A percentile compares a stretch with the other conserved stretches of the same genome.
Conservation (phyloP, 2,329 filamentous ascomycete genomes). For the Aureobasidium sp. region DNA sequence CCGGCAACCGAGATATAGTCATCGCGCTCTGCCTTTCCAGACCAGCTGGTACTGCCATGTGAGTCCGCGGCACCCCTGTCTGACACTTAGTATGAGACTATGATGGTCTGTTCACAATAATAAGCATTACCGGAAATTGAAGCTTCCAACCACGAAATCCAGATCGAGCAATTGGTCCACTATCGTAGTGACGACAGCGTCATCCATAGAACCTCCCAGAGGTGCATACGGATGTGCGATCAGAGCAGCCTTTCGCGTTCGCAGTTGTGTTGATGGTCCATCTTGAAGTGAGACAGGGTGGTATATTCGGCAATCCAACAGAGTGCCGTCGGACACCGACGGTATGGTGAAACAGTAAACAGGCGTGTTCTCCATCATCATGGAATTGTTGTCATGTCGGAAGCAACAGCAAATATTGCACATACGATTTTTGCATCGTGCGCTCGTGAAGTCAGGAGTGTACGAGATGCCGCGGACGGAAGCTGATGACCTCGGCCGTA, state of each 20-base stretch:
- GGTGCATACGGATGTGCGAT: slow-evolving; percentile 88
- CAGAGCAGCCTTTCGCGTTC: slow-evolving; percentile 44
- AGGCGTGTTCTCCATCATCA: neutral
- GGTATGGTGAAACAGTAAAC: slow-evolving; percentile 59
- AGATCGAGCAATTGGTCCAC: slow-evolving; percentile 55
- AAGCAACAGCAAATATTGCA: neutral
- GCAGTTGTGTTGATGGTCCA: slow-evolving; percentile 21
- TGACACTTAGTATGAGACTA: slow-evolving; percentile 12
- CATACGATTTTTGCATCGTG: neutral
- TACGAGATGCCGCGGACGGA: neutral
- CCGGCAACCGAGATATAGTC: slow-evolving; percentile 81
- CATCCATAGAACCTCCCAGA: slow-evolving; percentile 77
- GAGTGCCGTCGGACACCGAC: slow-evolving; percentile 68
- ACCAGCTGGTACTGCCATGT: slow-evolving; percentile 78
- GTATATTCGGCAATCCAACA: slow-evolving; percentile 76
- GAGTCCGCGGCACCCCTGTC: slow-evolving; percentile 67
- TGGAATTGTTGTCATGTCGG: neutral
- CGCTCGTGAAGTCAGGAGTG: neutral
- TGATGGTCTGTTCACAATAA: neutral
- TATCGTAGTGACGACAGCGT: slow-evolving; percentile 63
- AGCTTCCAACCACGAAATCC: slow-evolving; percentile 73
- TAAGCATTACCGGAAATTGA: slow-evolving; percentile 53
- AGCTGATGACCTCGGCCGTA: neutral
- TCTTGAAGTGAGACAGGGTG: slow-evolving; percentile 34
- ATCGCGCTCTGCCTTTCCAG: slow-evolving; percentile 65